Evolutionary conservation across 2,329 filamentous ascomycete genomes (phyloP), one percentile per base, ranked within the genome.

Genomic region (Cladophialophora yegresii): DNA sequence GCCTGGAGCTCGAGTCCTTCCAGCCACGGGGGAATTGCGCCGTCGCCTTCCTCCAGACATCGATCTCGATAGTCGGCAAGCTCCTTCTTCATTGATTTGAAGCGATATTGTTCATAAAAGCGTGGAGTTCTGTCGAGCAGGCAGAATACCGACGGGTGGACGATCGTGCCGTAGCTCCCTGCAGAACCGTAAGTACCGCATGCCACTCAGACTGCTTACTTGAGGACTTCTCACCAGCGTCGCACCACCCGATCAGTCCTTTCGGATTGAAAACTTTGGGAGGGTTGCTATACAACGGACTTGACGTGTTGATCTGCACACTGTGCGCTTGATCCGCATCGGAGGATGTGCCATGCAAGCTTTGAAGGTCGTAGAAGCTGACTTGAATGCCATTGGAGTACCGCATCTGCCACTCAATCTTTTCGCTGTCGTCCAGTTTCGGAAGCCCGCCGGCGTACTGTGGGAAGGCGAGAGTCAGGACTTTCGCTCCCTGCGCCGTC

Each of bases 61-160:
- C 71, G 49, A 69, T 69, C 60, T 66, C 61, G 63, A 43, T 69
- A 71, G 45, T 69, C 66, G 45, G 63, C 63, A 7, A 71, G 23
- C 26, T 66, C 55, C 36, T 67, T 59, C 54, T 70, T 70, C 55
- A 67, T 26, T 22, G 54, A 23, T 65, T 72, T 67, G 71, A 73
- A 61, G 68, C 67, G 66, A 60, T 66, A 12, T 67, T 70, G 63
- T 71, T 73, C 66, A 69, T 73, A 53, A 62, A 73, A 63, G 69
- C 71, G 36, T 68, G 63, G 71, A 61, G 73, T 64, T 63, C 73
- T 67, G 62, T 75, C 73, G 6, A 75, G 70, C 9, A 75, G 62
- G 33, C 72, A 66, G 53, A 75, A 75, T 9, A 74, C 73, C 13
- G 74, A 75, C 10, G 74, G 74, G 63, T 76, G 74, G 13, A 76